These are phyloP conservation scores for Kodamaea ohmeri DNA, from an alignment of 1,139 yeast species.

Conservation along the genomic window DNA sequence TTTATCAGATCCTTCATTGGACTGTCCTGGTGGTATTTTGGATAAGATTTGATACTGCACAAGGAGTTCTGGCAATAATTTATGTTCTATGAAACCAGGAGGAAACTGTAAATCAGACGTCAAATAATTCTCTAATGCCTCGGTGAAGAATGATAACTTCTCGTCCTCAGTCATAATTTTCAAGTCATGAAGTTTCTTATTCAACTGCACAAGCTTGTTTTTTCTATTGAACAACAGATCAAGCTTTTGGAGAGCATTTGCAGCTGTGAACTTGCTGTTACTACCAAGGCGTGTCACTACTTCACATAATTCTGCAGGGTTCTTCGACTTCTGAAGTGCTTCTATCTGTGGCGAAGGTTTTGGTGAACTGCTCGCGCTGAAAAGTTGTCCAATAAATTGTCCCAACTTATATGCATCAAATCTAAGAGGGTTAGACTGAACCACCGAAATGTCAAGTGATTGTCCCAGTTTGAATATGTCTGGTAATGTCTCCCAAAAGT, in stretches of 20 bases:
- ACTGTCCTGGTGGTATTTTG: slow-evolving; percentile 26
- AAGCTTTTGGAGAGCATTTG: slow-evolving; percentile 22
- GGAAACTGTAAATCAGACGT: slow-evolving; percentile 39
- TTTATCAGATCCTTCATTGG: slow-evolving; percentile 35
- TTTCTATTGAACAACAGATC: slow-evolving; percentile 28
- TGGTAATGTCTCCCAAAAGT: slow-evolving; percentile 33
- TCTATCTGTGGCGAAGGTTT: slow-evolving; percentile 8
- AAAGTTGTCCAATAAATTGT: slow-evolving; percentile 45
- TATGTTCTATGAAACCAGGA: slow-evolving; percentile 58
- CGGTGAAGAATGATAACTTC: slow-evolving; percentile 52
- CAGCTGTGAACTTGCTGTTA: slow-evolving; percentile 9
- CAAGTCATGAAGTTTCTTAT: slow-evolving; percentile 51
- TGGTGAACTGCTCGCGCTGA: slow-evolving; percentile 22
- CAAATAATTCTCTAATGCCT: slow-evolving; percentile 34
- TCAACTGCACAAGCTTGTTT: slow-evolving; percentile 45
- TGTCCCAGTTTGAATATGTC: slow-evolving; percentile 40
- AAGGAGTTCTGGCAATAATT: slow-evolving; percentile 66
- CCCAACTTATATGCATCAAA: slow-evolving; percentile 69
- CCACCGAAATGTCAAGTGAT: slow-evolving; percentile 22
- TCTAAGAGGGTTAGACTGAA: slow-evolving; percentile 41
- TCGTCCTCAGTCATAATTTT: slow-evolving; percentile 49
- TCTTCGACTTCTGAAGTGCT: slow-evolving; percentile 9
- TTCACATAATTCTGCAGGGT: slow-evolving; percentile 10
- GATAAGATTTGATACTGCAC: slow-evolving; percentile 30
- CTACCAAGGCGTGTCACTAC: slow-evolving; percentile 13